A percentile compares a stretch with the other conserved stretches of the same genome.
These are phyloP conservation scores for Tripterygium wilfordii DNA, from an alignment of 177 flowering plant genomes.

Conservation along the genomic window DNA sequence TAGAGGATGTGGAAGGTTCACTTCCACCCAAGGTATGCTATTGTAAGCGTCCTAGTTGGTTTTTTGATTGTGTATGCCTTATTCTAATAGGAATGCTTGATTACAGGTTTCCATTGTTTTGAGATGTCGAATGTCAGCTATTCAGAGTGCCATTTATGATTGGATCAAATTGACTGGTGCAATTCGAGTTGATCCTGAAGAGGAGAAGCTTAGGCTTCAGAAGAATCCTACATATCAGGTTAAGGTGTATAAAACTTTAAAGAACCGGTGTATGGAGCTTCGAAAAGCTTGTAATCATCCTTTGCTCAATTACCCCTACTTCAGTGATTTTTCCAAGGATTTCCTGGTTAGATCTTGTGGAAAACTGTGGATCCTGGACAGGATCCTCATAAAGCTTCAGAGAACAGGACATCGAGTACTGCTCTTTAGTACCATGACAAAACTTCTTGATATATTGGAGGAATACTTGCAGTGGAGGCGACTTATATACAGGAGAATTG, in stretches of 20 bases:
- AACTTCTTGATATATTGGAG: constrained; percentile 91
- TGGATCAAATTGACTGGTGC: constrained; percentile 98
- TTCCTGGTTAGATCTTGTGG: constrained; percentile 95
- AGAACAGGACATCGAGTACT: constrained; percentile 92
- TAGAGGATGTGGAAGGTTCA: constrained; percentile 99
- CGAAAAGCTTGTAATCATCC: constrained; percentile 97
- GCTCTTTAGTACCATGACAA: constrained; percentile 98
- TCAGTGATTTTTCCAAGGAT: constrained; percentile 71
- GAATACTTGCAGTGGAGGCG: constrained; percentile 91
- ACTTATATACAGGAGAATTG: constrained; percentile 86
- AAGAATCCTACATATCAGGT: constrained; percentile 70
- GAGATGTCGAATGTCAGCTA: constrained; percentile 90
- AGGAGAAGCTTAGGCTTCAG: constrained; percentile 65
- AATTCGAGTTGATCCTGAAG: constrained; percentile 91
- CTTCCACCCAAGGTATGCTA: constrained; percentile 87
- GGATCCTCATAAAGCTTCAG: constrained; percentile 89
- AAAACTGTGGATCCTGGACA: constrained; percentile 88
- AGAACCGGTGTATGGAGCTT: constrained; percentile 97
- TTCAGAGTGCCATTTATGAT: constrained; percentile 92
- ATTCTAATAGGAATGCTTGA: constrained; percentile 6
- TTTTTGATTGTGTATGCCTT: constrained; percentile 2
- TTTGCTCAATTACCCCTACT: constrained; percentile 89
- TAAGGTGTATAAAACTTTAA: constrained; percentile 59
- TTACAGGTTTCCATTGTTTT: constrained; percentile 87
- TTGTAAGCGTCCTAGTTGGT: not conserved